These are phyloP conservation scores for Zymoseptoria ardabiliae DNA, from an alignment of 2,329 filamentous ascomycete genomes.

Conservation along the genomic window DNA sequence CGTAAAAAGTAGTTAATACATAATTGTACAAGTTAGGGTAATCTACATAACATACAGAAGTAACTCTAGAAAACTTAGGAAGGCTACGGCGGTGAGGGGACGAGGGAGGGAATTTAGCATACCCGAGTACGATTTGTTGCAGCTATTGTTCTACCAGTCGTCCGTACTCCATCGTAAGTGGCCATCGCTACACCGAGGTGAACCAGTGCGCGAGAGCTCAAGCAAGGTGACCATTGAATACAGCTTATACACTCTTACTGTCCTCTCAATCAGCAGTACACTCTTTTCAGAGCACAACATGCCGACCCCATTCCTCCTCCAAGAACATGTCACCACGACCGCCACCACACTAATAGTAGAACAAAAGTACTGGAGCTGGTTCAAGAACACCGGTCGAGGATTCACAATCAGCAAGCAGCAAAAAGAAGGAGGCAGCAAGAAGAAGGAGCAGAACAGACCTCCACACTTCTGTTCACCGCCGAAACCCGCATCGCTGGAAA, in stretches of 20 bases:
- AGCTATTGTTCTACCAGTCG: too few relatives aligned
- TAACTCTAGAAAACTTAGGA: too few relatives aligned
- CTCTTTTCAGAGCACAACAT: not conserved
- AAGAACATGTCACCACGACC: not conserved
- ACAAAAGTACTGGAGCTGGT: not conserved
- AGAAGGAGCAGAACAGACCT: not conserved
- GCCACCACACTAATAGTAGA: not conserved
- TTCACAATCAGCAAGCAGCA: not conserved
- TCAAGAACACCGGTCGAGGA: not conserved
- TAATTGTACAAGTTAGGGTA: too few relatives aligned
- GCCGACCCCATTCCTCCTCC: not conserved
- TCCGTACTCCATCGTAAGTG: not conserved
- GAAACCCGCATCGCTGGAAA: not conserved
- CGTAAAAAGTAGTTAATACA: too few relatives aligned
- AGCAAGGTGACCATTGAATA: not conserved
- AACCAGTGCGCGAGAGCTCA: not conserved
- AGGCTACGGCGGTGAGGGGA: too few relatives aligned
- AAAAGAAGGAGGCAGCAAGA: not conserved
- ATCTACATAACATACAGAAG: too few relatives aligned
- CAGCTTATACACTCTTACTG: not conserved
- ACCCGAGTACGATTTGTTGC: too few relatives aligned
- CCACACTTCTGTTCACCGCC: not conserved
- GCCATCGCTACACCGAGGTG: not conserved
- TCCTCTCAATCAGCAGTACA: not conserved
- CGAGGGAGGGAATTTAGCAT: too few relatives aligned